phyloP scores from a whole-genome alignment of 2,329 filamentous ascomycete species.

The Epichloe coenophiala region DNA sequence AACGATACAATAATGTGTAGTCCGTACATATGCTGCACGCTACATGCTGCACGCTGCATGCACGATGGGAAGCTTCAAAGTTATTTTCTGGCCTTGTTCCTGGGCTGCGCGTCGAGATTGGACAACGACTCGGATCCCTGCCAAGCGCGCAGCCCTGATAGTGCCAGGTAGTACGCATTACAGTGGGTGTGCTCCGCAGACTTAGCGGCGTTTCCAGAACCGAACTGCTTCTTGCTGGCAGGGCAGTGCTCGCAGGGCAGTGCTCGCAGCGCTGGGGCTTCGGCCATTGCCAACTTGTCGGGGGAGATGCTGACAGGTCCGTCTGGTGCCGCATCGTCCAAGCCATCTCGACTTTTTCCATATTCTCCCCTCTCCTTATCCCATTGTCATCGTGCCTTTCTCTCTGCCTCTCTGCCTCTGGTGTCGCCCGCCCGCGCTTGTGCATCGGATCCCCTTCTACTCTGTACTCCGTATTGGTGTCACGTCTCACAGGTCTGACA shows the following conservation, averaged over 20 bases:
- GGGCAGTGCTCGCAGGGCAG: too few species aligned
- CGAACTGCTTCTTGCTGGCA: too few species aligned
- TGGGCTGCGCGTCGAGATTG: not conserved
- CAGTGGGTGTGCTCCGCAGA: too few species aligned
- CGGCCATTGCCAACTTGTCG: not conserved
- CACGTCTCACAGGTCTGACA: not conserved
- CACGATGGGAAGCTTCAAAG: too few species aligned
- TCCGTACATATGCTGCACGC: too few species aligned
- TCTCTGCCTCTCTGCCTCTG: not conserved
- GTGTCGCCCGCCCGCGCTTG: not conserved
- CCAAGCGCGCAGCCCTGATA: not conserved
- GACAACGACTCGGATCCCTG: not conserved
- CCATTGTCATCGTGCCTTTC: not conserved
- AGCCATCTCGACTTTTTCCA: not conserved
- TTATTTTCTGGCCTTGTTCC: too few species aligned
- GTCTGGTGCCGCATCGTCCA: not conserved
- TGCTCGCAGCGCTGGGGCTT: not conserved
- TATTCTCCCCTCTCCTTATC: not conserved
- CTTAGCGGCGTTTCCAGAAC: too few species aligned
- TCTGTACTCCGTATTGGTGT: not conserved
- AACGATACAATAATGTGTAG: too few species aligned
- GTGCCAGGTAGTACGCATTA: too few species aligned
- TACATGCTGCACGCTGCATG: too few species aligned
- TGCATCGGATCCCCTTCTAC: not conserved
- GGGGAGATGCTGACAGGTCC: not conserved